Evolutionary conservation across 1,139 yeast genomes (phyloP), one percentile per base, ranked within the genome.

Genomic region (Pichia sp.): DNA sequence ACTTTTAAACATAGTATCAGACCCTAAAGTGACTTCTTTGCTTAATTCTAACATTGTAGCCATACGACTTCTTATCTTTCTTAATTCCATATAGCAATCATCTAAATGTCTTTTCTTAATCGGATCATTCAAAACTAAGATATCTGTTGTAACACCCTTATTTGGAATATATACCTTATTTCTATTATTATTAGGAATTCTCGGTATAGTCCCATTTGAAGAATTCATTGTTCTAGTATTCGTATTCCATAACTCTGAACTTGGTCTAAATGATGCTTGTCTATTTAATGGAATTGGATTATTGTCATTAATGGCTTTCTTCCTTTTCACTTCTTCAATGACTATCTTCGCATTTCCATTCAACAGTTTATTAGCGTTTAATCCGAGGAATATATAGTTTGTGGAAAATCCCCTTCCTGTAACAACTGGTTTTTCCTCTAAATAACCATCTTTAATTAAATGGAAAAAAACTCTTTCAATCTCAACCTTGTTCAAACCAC

Each of bases 401-500:
- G 83, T 71, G 0, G 95, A 87, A 67, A 84, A 89, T 0, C 96
- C 94, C n/a, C 80, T 76, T 22, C 72, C 74, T 53, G 78, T 84
- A 73, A 80, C 76, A 6, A 82, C 70, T 10, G 87, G 77, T 58
- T 82, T 84, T 61, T 90, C 97, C 46, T 71, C 72, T 32, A 92
- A 64, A 28, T 82, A 74, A n/a, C 78, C 76, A 51, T 80, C 80
- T 28, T 85, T 75, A 20, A 87, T 71, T 53, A 92, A 65, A 52
- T 82, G 83, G 57, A 87, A 89, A 52, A 89, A 84, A 7, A 92
- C 76, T 51, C 97, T 69, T 61, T 89, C 96, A 26, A 86, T 71
- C 35, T 83, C 89, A 4, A 80, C 75, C 51, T 80, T 80, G 30
- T 77, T 76, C 55, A 82, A 59, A 7, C 65, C 67, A 55, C 73